Evolutionary conservation across 805 yeast genomes (phyloP), one percentile per base, ranked within the genome.

Genomic region (Metschnikowia lochheadii): DNA sequence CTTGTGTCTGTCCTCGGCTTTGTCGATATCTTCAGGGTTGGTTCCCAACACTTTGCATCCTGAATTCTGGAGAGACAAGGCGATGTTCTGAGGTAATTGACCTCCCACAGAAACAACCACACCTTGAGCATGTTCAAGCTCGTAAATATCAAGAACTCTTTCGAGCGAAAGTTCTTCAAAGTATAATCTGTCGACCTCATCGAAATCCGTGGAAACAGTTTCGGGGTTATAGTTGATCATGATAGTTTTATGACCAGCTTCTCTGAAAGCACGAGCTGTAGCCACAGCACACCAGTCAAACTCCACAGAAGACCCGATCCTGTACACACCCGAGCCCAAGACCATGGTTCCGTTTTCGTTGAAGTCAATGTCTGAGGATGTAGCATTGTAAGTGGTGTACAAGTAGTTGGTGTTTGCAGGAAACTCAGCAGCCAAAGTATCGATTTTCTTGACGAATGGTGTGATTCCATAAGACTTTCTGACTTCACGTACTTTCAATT

Each of bases 271-370:
- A 68, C 97, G 84, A 50, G 96, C 97, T 51, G 99, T 87, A 56
- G 94, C 82, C 56, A 92, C 99, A 49, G 98, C 99, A 79, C 99
- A 92, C 99, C 99, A 92, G 72, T 92, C 99, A 64, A 92, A 92
- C 75, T 94, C 99, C 49, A 92, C 99, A 32, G 97, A 90, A 1
- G 97, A 91, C 52, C 99, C 99, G 69, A 92, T 92, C 72, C 99
- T 83, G 81, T 92, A 92, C 46, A 94, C 99, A 77, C 99, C 98
- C n/a, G 97, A 90, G 49, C 98, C 99, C 61, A 92, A 79, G 38
- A 92, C 98, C 82, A 94, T 76, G 54, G 94, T 86, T 65, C 98
- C 98, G 58, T 87, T 79, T 52, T 92, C 98, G 62, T 86, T 81
- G 66, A 92, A 94, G 41, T 76, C 80, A 44, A 92, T 85, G 69